These are phyloP conservation scores for Hypoxylon sp. DNA, from an alignment of 2,329 filamentous ascomycete genomes.

Conservation along the genomic window DNA sequence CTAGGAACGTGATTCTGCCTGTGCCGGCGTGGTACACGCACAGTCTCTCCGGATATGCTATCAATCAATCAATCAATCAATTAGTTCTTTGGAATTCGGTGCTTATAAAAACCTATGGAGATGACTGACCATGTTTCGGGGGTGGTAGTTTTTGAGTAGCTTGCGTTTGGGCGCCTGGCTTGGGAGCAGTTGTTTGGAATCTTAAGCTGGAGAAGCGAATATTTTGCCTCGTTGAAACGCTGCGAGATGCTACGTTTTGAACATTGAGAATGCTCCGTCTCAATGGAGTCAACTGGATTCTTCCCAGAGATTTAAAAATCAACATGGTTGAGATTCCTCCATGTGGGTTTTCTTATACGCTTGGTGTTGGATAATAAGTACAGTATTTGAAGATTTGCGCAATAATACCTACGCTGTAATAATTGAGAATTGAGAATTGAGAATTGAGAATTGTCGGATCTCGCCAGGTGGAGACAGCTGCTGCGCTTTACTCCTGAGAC, in stretches of 20 bases:
- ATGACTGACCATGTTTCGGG: constrained; percentile 29
- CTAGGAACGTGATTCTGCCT: constrained; percentile 71
- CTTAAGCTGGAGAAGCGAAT: constrained; percentile 16
- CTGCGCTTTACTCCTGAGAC: background rate
- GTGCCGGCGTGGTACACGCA: constrained; percentile 81
- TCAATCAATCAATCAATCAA: background rate
- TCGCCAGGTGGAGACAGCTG: constrained; percentile 6
- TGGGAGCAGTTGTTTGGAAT: constrained; percentile 37
- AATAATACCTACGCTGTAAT: too few relatives aligned
- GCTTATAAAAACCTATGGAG: background rate
- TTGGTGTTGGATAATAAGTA: too few relatives aligned
- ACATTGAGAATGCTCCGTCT: constrained; percentile 9
- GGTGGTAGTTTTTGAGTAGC: constrained; percentile 7
- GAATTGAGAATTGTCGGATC: constrained; percentile 3
- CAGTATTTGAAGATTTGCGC: constrained; percentile 10
- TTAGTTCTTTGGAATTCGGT: constrained; percentile 1
- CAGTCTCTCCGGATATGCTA: constrained; percentile 65
- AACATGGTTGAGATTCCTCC: constrained; percentile 33
- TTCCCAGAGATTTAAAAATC: constrained; percentile 29
- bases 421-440: too few relatives aligned
- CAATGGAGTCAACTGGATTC: constrained; percentile 20
- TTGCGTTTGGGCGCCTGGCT: constrained; percentile 5
- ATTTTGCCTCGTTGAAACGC: constrained; percentile 14
- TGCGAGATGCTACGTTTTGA: constrained; percentile 11
- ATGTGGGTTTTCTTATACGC: constrained; percentile 1